phyloP scores from a whole-genome alignment of 805 yeast species.

The Wickerhamiella nectarea region DNA sequence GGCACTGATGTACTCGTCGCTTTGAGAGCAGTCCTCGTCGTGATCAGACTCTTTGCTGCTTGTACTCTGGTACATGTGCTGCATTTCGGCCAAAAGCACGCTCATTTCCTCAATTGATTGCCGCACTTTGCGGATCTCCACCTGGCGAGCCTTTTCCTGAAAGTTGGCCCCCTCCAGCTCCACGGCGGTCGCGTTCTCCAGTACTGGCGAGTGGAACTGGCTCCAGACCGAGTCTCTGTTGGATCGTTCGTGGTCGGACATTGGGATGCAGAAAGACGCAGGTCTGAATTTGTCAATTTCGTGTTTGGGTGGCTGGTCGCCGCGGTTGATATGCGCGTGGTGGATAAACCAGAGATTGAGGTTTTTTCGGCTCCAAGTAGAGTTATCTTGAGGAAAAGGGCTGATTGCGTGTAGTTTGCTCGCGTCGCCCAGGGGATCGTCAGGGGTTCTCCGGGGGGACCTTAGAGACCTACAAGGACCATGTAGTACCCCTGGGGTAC shows the following conservation, averaged over 20 bases:
- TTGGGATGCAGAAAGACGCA: background rate
- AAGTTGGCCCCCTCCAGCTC: constrained; percentile 12
- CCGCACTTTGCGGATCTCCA: constrained; percentile 16
- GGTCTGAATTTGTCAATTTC: background rate
- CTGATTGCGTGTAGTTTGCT: too few relatives aligned
- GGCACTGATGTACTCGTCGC: constrained; percentile 5
- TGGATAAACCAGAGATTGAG: too few relatives aligned
- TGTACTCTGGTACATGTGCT: constrained; percentile 7
- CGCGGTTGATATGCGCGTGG: background rate
- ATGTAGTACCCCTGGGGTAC: too few relatives aligned
- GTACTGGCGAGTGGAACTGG: constrained; percentile 11
- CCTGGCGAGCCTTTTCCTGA: constrained; percentile 13
- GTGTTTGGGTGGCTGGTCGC: constrained; percentile 7
- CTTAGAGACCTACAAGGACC: too few relatives aligned
- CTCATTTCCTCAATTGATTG: constrained; percentile 17
- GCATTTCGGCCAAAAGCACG: constrained; percentile 15
- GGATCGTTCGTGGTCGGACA: constrained; percentile 2
- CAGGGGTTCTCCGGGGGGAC: too few relatives aligned
- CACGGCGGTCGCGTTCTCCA: constrained; percentile 17
- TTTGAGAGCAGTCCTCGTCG: background rate
- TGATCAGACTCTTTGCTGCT: background rate
- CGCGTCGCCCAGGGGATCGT: too few relatives aligned
- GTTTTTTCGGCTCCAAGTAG: too few relatives aligned
- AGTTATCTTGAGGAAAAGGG: too few relatives aligned
- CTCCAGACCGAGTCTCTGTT: constrained; percentile 6